Evolutionary conservation across 1,284 basidiomycete species (phyloP), one percentile per base, ranked within the genome.

Genomic region (Microbotryum violaceum): DNA sequence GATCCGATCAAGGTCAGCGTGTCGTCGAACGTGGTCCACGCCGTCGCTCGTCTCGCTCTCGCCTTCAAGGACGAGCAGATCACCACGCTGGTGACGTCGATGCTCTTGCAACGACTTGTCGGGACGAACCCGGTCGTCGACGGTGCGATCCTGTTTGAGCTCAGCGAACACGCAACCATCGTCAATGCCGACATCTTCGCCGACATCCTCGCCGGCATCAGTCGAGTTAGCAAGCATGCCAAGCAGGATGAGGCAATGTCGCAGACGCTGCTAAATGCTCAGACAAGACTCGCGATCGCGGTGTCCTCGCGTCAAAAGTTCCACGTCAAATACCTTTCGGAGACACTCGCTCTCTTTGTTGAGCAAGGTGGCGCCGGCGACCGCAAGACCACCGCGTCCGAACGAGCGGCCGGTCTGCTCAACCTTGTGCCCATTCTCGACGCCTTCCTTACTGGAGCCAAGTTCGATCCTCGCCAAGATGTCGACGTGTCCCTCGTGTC

Each of bases 51-150:
- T 31, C 79, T 94, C 23, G 88, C 90, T 0, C 75, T 92, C 12
- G 89, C 91, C 75, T 90, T 91, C 68, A 79, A 83, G 54, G 81
- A 82, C 57, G 87, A 90, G 70, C 89, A 92, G 76, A 87, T 88
- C 57, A 68, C 76, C 66, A 44, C 18, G 49, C 79, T 93, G 21
- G 91, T 88, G 6, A 84, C 91, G 12, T 93, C 92, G 2, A 93
- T 97, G 88, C 79, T 97, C 6, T 78, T 97, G 27, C 94, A 97
- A 77, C 82, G 91, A 27, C 79, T 96, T 29, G 84, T 87, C 27
- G 85, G 85, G 14, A 87, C 89, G 6, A 89, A 94, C 70, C 84
- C 88, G 0, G 83, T 84, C 1, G 86, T 91, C 6, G 91, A 96
- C 75, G 88, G 90, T 31, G 87, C 90, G 1, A 93, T 97, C 67